Evolutionary conservation across 768 basidiomycete species (phyloP).

Genomic region (Phaeolepiota aurea): DNA sequence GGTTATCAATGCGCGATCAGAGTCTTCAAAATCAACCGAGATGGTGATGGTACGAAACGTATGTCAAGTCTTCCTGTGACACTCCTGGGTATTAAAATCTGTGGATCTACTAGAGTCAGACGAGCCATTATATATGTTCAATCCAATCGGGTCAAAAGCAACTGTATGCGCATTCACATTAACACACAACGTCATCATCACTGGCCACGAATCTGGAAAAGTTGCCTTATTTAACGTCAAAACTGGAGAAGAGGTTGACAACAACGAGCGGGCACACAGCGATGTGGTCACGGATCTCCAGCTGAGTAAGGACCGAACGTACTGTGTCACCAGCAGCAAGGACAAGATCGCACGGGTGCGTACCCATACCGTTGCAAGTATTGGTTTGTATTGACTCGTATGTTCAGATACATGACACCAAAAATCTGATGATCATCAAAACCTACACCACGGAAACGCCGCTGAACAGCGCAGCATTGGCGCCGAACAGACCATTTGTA

Average conservation of each 20-base stretch:
- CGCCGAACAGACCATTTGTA: slow-evolving; percentile 81
- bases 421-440: slow-evolving; percentile 85
- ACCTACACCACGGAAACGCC: slow-evolving; percentile 92
- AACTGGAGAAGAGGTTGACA: slow-evolving; percentile 74
- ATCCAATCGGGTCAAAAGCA: slow-evolving; percentile 91
- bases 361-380: slow-evolving; percentile 6
- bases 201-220: slow-evolving; percentile 96
- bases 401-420: slow-evolving; percentile 75
- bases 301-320: slow-evolving; percentile 80
- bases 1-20: slow-evolving; percentile 87
- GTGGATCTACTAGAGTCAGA: slow-evolving; percentile 62
- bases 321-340: slow-evolving; percentile 94
- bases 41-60: slow-evolving; percentile 79
- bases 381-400: background rate
- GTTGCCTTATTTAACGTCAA: slow-evolving; percentile 86
- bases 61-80: no score
- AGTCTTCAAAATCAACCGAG: slow-evolving; percentile 80
- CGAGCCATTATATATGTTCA: slow-evolving; percentile 73
- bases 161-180: slow-evolving; percentile 91
- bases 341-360: slow-evolving; percentile 91
- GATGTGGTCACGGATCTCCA: slow-evolving; percentile 91
- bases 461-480: slow-evolving; percentile 85
- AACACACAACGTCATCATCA: slow-evolving; percentile 70
- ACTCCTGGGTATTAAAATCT: no score
- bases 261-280: slow-evolving; percentile 83